Evolutionary conservation across 2,329 filamentous ascomycete species (phyloP), one percentile per base, ranked within the genome.

Genomic region (Allantophomopsis lycopodina): DNA sequence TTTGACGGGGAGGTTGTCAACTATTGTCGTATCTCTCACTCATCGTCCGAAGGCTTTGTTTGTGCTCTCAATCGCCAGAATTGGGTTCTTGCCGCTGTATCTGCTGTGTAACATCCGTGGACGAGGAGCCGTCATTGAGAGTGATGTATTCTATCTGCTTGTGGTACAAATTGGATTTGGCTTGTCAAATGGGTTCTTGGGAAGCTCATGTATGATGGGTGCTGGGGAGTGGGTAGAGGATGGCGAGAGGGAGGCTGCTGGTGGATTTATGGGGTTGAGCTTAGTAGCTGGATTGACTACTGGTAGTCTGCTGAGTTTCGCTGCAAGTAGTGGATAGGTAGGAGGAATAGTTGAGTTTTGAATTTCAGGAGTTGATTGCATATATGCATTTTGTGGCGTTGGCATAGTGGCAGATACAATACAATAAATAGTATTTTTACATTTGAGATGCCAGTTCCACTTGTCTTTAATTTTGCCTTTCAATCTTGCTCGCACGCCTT

Each of bases 191-290:
- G 91, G 91, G 1, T 96, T 83, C 69, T 60, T 98, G 12, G 82
- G 83, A 21, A 85, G 83, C 41, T 82, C 73, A 49, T 86, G 83
- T 58, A 96, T 98, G 88, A 94, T 96, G 75, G 82, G 82, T 1
- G 81, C 87, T 1, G 75, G 73, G 0, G 76, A 83, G 48, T 89
- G 79, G 73, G 88, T 96, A 1, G 79, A 80, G 4, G 74, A 80
- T 2, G 76, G 79, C 8, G 89, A 98, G 64, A 70, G 83, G 28
- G 87, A 94, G 62, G 88, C 86, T 5, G 79, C 87, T 0, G 91
- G 89, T 36, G 86, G 83, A 1, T 96, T 96, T 57, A 96, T 98
- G 91, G 82, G 83, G 3, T 59, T 95, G 46, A 86, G 81, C 57
- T 72, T 96, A n/a, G 84, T 95, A 14, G 76, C 73, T 5, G 91